Evolutionary conservation across 305 asterid species (phyloP), one percentile per base, ranked within the genome.

Genomic region (Solanum chacoense): DNA sequence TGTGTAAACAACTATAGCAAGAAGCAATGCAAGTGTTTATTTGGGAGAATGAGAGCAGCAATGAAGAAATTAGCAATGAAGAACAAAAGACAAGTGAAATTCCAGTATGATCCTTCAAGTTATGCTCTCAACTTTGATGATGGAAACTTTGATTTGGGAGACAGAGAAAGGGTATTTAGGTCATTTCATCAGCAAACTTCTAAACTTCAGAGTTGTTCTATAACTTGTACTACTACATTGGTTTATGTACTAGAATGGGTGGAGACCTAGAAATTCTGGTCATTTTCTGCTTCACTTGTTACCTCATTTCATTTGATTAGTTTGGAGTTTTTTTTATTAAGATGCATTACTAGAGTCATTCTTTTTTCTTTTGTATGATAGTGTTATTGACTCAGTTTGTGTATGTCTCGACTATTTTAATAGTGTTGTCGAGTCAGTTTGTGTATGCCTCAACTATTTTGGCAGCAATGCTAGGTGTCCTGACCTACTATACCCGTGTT

Each of bases 61-160:
- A 26, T 93, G 75, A 92, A 93, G 83, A 76, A 76, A 76, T 35
- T 92, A 87, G 93, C 92, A 7, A 18, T 85, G 84, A 91, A 88
- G 88, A 91, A 84, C 32, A 93, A 88, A 83, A 86, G 88, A 79
- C 91, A 89, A 12, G 80, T 89, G 12, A 94, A 85, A 65, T 94
- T 93, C 87, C 97, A 92, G 91, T 94, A 94, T 80, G 97, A 94
- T 88, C 94, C 95, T 45, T 91, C 91, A 20, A 94, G 97, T 50
- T 94, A 94, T 88, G 94, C 97, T 13, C 92, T 94, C 85, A 94
- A 94, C 92, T 94, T 94, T 84, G 97, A 94, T 79, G 97, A 94
- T 90, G 95, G 95, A 4, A 85, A 76, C 84, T 63, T 89, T 26
- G 89, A 86, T 72, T 35, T 88, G 34, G 88, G 72, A 13, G 90